These are phyloP conservation scores for Knufia petricola DNA, from an alignment of 2,329 filamentous ascomycete genomes.

Conservation along the genomic window DNA sequence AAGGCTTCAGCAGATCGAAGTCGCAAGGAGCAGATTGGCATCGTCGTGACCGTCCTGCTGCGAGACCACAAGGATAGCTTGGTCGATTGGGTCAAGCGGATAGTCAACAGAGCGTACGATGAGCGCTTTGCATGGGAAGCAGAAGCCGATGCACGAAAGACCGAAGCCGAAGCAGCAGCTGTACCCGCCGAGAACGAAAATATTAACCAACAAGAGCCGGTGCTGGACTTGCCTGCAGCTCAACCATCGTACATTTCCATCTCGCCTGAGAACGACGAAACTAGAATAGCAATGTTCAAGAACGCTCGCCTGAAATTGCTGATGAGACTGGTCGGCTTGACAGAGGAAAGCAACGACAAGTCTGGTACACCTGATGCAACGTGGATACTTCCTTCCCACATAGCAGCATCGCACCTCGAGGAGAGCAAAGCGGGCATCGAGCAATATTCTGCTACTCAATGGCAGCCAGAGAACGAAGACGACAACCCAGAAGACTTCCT, in stretches of 20 bases:
- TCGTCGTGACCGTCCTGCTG: constrained; percentile 68
- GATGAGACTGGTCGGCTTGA: constrained; percentile 63
- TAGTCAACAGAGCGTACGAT: constrained; percentile 56
- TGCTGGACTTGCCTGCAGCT: constrained; percentile 22
- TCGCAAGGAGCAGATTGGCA: constrained; percentile 61
- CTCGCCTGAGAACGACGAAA: constrained; percentile 34
- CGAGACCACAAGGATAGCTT: constrained; percentile 69
- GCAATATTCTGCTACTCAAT: constrained; percentile 68
- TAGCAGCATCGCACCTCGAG: constrained; percentile 56
- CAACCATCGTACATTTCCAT: constrained; percentile 17
- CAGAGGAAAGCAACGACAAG: constrained; percentile 44
- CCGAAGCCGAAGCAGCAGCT: constrained; percentile 12
- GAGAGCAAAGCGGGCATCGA: constrained; percentile 64
- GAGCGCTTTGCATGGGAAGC: constrained; percentile 71
- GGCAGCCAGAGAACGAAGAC: constrained; percentile 64
- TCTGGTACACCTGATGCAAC: constrained; percentile 66
- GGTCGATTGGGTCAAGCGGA: constrained; percentile 70
- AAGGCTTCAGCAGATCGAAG: constrained; percentile 56
- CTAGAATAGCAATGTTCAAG: constrained; percentile 64
- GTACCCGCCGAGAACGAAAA: constrained; percentile 21
- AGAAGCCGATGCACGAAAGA: constrained; percentile 48
- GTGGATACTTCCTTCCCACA: constrained; percentile 64
- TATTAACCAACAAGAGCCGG: constrained; percentile 19
- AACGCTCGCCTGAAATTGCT: constrained; percentile 80
- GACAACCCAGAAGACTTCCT: constrained; percentile 64